phyloP scores from a whole-genome alignment of 305 asterid genomes.

The Solanum chacoense region DNA sequence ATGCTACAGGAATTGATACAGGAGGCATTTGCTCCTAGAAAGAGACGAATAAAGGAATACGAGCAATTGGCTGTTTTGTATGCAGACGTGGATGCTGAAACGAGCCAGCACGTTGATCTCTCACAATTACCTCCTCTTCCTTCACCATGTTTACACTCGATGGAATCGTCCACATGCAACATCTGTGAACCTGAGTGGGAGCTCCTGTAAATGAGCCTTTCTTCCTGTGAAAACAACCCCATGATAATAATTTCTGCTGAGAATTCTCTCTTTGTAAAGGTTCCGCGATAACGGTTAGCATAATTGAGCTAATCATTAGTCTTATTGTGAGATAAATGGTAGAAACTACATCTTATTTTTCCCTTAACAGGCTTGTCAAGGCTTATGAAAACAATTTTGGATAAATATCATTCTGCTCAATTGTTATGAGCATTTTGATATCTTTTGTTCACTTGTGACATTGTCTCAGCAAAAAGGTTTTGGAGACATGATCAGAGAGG shows the following conservation, averaged over 20 bases:
- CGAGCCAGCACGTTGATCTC: slow-evolving; percentile 17
- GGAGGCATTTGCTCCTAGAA: slow-evolving; percentile 45
- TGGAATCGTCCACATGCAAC: slow-evolving; percentile 16
- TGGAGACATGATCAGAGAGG: not conserved
- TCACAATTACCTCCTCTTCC: slow-evolving; percentile 10
- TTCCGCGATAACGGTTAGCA: not conserved
- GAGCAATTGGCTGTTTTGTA: slow-evolving; percentile 47
- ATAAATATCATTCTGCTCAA: not conserved
- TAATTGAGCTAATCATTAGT: not conserved
- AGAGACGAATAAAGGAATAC: slow-evolving; percentile 64
- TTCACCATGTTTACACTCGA: slow-evolving; percentile 3
- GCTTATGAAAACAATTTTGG: not conserved
- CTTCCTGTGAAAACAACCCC: not conserved
- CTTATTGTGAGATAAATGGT: not conserved
- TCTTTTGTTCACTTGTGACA: not conserved
- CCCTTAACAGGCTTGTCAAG: not conserved
- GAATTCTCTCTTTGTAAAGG: not conserved
- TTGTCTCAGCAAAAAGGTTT: not conserved
- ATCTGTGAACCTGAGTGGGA: slow-evolving; percentile 52
- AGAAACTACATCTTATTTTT: not conserved
- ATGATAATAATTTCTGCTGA: not conserved
- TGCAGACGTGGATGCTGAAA: slow-evolving; percentile 47
- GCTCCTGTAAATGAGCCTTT: slow-evolving; percentile 32
- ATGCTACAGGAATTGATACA: slow-evolving; percentile 39
- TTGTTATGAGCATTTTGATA: not conserved